A percentile compares a stretch with the other conserved stretches of the same genome.
phyloP scores from a whole-genome alignment of 495 filamentous ascomycete genomes.

The Entonaema liquescens region DNA sequence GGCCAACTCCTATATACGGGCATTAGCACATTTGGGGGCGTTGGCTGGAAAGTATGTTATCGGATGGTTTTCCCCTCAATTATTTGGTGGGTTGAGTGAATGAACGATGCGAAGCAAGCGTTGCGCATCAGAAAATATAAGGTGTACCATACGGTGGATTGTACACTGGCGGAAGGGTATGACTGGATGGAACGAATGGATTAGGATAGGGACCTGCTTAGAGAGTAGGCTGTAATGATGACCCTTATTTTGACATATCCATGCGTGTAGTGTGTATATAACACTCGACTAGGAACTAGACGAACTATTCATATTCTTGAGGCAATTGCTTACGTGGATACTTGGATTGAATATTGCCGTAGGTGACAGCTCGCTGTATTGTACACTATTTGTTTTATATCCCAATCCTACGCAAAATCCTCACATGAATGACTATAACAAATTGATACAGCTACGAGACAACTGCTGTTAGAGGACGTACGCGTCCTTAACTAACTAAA shows the following conservation, averaged over 20 bases:
- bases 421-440: too few species aligned
- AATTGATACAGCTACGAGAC: too few species aligned
- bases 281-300: background rate
- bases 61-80: background rate
- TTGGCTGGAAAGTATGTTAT: slow-evolving; percentile 32
- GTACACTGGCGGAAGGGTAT: slow-evolving; percentile 12
- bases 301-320: background rate
- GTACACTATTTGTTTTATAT: too few species aligned
- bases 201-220: slow-evolving; percentile 12
- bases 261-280: background rate
- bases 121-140: slow-evolving; percentile 6
- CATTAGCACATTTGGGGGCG: slow-evolving; percentile 37
- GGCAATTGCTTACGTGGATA: too few species aligned
- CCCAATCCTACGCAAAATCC: too few species aligned
- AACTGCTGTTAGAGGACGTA: too few species aligned
- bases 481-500: too few species aligned
- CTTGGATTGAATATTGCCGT: too few species aligned
- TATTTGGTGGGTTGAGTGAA: slow-evolving; percentile 4
- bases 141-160: slow-evolving; percentile 16
- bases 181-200: slow-evolving; percentile 10
- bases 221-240: slow-evolving; percentile 21
- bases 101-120: slow-evolving; percentile 26
- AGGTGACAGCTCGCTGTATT: too few species aligned
- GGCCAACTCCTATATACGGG: slow-evolving; percentile 21
- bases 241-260: background rate